Percentiles rank a stretch among this genome's conserved stretches.
These are phyloP conservation scores for Fraxinus dipetala DNA, from an alignment of 305 asterid genomes.

Conservation along the genomic window DNA sequence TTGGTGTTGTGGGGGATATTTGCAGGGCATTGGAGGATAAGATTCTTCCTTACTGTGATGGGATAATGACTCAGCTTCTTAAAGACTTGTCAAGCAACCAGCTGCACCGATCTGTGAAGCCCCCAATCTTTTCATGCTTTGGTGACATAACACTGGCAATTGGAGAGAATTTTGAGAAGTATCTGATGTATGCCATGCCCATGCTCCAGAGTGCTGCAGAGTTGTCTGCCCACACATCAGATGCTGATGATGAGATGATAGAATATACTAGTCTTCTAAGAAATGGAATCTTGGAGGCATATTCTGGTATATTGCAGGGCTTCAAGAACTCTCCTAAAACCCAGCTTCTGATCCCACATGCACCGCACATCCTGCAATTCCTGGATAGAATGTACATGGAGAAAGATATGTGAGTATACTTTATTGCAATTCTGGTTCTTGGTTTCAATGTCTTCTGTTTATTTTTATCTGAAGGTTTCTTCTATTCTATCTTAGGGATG, in stretches of 20 bases:
- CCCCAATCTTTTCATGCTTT: constrained; percentile 90
- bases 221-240: constrained; percentile 64
- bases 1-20: constrained; percentile 87
- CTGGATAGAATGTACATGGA: constrained; percentile 82
- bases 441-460: not conserved
- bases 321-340: constrained; percentile 86
- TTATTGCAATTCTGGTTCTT: constrained; percentile 11
- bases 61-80: constrained; percentile 83
- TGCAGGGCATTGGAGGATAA: constrained; percentile 89
- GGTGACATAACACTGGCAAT: constrained; percentile 89
- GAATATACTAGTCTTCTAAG: constrained; percentile 75
- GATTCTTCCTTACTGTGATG: constrained; percentile 78
- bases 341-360: constrained; percentile 68
- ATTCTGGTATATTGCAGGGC: constrained; percentile 89
- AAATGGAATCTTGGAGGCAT: constrained; percentile 88
- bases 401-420: constrained; percentile 70
- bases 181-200: constrained; percentile 81
- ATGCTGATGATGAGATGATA: constrained; percentile 75
- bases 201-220: constrained; percentile 96
- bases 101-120: constrained; percentile 87
- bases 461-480: constrained; percentile 6
- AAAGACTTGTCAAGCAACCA: constrained; percentile 84
- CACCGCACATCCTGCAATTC: constrained; percentile 81
- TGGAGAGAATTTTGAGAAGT: constrained; percentile 80
- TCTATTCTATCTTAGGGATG: constrained; percentile 63